phyloP scores from a whole-genome alignment of 2,329 filamentous ascomycete species.

The Aureobasidium sp. region DNA sequence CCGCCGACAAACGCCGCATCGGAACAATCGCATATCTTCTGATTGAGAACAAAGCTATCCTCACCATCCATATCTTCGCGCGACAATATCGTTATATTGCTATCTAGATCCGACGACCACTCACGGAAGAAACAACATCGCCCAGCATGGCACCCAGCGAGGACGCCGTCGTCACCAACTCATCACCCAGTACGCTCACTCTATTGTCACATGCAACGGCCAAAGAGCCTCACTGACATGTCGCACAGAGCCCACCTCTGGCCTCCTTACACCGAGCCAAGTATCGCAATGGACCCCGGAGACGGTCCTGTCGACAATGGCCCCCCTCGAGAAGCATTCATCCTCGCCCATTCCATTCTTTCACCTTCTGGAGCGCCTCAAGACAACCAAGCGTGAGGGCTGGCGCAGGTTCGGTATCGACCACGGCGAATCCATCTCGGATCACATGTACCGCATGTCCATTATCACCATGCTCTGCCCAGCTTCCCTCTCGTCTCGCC shows the following conservation, averaged over 20 bases:
- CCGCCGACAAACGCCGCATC: not conserved
- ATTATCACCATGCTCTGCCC: conserved; percentile 91
- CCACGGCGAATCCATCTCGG: conserved; percentile 77
- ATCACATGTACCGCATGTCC: conserved; percentile 99
- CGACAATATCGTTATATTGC: not conserved
- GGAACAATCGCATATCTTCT: not conserved
- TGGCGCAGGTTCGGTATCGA: conserved; percentile 82
- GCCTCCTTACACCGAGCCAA: conserved; percentile 23
- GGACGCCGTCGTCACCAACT: conserved; percentile 35
- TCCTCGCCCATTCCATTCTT: conserved; percentile 82
- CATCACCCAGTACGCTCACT: conserved; percentile 25
- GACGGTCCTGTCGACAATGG: conserved; percentile 53
- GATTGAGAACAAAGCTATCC: not conserved
- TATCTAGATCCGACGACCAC: too few species aligned
- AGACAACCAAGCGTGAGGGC: conserved; percentile 92
- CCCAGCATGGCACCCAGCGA: conserved; percentile 20
- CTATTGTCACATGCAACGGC: conserved; percentile 2
- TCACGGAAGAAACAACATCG: not conserved
- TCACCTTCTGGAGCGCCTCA: conserved; percentile 85
- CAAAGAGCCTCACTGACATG: not conserved
- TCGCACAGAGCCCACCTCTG: conserved; percentile 26
- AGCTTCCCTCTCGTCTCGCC: conserved; percentile 55
- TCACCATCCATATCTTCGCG: not conserved
- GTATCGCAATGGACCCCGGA: conserved; percentile 35
- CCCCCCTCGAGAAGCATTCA: conserved; percentile 47